Base-by-base conservation (phyloP, 2,329 filamentous ascomycete species). In the Ilyonectria mors-panacis region DNA sequence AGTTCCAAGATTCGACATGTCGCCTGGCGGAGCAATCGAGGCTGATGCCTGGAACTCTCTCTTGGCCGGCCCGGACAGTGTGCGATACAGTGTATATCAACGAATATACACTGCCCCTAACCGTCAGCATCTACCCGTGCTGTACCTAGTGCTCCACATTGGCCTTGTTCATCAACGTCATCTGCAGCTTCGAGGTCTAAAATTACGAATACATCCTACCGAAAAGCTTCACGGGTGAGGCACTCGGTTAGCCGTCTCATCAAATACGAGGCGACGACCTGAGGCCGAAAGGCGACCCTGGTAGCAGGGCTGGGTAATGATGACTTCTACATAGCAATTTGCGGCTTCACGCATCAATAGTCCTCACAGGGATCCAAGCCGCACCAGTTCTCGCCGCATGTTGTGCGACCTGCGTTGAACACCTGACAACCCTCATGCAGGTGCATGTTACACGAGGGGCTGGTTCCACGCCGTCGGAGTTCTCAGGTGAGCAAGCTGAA, bases 21-120 rank as follows among this genome's bases (percentile, higher is more conserved):
- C 28, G 48, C 26, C 37, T 47, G 19, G 21, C 30, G 15, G 37
- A 33, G 48, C 35, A 55, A 59, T 53, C 54, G 47, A 57, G 63
- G 54, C 59, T 59, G 65, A 63, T 63, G 55, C 45, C 54, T 59
- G 59, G 28, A 47, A 45, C 53, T 60, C 13, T 58, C n/a, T 15
- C 37, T 55, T 39, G 62, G 44, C 48, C 48, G 63, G 50, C 45
- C 62, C 57, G 57, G 64, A 66, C 64, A 66, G 64, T 66, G 64
- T 54, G 59, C 28, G 30, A 55, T 5, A 56, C 19, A 28, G 47
- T 30, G 7, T 23, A 44, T 19, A 44, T 6, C 21, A 6, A 4
- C 15, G 2, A 1, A 15, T 6, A 17, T 21, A 13, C 35, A 60
- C 63, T 42, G 58, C 42, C 21, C n/a, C 28, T 23, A 50, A 19